These are phyloP conservation scores for Sistotremastrum suecicum DNA, from an alignment of 768 basidiomycete species.

Conservation along the genomic window DNA sequence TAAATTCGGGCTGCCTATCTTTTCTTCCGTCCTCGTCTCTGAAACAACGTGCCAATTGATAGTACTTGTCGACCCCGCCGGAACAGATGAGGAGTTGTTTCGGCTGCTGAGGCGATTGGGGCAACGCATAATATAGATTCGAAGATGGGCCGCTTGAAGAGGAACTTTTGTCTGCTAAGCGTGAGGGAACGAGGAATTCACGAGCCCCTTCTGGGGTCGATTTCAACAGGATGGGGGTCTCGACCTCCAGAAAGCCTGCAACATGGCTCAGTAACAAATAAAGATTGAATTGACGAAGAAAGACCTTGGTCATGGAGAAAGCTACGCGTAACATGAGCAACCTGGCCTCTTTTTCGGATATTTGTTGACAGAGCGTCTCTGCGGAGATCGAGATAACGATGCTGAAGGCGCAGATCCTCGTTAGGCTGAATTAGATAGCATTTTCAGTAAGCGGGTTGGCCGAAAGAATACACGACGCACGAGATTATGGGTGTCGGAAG, in stretches of 20 bases:
- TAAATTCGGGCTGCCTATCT: slow-evolving; percentile 94
- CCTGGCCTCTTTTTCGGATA: slow-evolving; percentile 65
- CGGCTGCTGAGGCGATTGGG: slow-evolving; percentile 93
- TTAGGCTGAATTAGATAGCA: slow-evolving; percentile 40
- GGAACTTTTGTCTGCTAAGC: slow-evolving; percentile 23
- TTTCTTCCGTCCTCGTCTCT: slow-evolving; percentile 91
- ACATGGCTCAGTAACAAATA: slow-evolving; percentile 7
- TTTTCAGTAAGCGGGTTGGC: neutral
- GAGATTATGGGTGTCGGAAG: slow-evolving; percentile 60
- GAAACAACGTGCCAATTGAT: slow-evolving; percentile 89
- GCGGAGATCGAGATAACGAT: slow-evolving; percentile 83
- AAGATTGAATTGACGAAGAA: slow-evolving; percentile 3
- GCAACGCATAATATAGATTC: slow-evolving; percentile 67
- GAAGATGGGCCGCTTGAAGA: slow-evolving; percentile 10
- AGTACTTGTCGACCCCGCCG: slow-evolving; percentile 81
- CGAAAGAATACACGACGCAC: slow-evolving; percentile 29
- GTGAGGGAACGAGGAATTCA: slow-evolving; percentile 83
- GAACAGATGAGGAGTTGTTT: slow-evolving; percentile 89
- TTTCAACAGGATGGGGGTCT: slow-evolving; percentile 81
- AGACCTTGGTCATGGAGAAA: slow-evolving; percentile 61
- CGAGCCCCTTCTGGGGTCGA: slow-evolving; percentile 92
- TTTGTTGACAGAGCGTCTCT: slow-evolving; percentile 61
- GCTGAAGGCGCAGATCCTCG: slow-evolving; percentile 73
- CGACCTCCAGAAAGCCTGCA: slow-evolving; percentile 81
- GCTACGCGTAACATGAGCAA: slow-evolving; percentile 65